Conservation (phyloP, 2,329 filamentous ascomycete genomes). For the Alternaria solani region DNA sequence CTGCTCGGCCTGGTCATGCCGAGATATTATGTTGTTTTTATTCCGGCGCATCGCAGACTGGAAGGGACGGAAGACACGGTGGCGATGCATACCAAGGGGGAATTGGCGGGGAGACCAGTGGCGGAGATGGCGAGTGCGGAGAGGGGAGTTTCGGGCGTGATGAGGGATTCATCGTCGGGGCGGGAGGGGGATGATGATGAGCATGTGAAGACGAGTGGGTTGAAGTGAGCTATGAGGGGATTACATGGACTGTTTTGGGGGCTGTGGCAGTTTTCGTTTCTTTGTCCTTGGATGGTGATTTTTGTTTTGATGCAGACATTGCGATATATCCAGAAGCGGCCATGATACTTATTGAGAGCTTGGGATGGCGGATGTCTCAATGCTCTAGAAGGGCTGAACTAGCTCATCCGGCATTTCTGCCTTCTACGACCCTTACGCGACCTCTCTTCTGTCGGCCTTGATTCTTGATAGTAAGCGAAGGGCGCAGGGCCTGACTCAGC, state of each 20-base stretch:
- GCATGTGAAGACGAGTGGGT: conserved; percentile 8
- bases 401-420: no score
- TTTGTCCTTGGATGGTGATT: not conserved
- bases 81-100: conserved; percentile 38
- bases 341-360: not conserved
- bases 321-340: not conserved
- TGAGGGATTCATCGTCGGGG: conserved; percentile 14
- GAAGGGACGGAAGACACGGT: conserved; percentile 55
- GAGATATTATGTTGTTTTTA: conserved; percentile 62
- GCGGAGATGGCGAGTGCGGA: conserved; percentile 19
- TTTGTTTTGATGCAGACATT: not conserved
- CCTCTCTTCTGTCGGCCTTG: no score
- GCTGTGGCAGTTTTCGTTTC: not conserved
- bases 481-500: not conserved
- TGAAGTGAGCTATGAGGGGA: not conserved
- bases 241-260: not conserved
- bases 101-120: conserved; percentile 30
- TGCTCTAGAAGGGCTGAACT: no score
- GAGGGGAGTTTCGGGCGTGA: conserved; percentile 5
- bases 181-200: conserved; percentile 10
- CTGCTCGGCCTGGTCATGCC: conserved; percentile 61
- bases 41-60: conserved; percentile 56
- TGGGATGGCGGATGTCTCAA: not conserved
- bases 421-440: no score
- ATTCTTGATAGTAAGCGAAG: not conserved